A percentile compares a stretch with the other conserved stretches of the same genome.
Evolutionary conservation across 768 basidiomycete genomes (phyloP).

Genomic region (Termitomyces sp.): DNA sequence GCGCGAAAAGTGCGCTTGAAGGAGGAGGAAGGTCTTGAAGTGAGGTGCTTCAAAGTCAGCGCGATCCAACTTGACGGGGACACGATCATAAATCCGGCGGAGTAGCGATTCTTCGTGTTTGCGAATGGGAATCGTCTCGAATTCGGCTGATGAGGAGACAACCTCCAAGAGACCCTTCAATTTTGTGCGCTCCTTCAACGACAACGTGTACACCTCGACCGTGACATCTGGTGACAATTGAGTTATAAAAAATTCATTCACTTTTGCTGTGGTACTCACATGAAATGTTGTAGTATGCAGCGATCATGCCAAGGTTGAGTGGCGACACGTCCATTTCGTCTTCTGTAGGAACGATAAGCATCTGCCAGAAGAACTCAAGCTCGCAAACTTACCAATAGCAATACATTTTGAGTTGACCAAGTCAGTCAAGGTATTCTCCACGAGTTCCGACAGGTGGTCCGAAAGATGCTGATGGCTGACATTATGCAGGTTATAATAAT

Average conservation of each 20-base stretch:
- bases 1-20: constrained; percentile 96
- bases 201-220: constrained; percentile 94
- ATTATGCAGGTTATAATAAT: constrained; percentile 91
- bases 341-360: constrained; percentile 33
- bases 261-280: constrained; percentile 41
- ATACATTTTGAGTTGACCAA: constrained; percentile 95
- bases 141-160: constrained; percentile 94
- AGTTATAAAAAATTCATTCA: constrained; percentile 3
- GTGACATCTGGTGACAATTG: constrained; percentile 64
- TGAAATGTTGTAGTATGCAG: constrained; percentile 92
- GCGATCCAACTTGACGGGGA: constrained; percentile 87
- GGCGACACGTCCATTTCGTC: constrained; percentile 92
- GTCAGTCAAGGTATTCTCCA: constrained; percentile 89
- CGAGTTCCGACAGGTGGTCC: constrained; percentile 92
- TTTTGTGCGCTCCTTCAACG: constrained; percentile 93
- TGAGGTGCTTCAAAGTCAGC: constrained; percentile 89
- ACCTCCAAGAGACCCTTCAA: constrained; percentile 96
- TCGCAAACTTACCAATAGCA: constrained; percentile 56
- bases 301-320: constrained; percentile 97
- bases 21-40: constrained; percentile 96
- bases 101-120: constrained; percentile 86
- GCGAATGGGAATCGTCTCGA: constrained; percentile 91
- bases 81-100: constrained; percentile 89
- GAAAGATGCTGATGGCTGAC: constrained; percentile 95
- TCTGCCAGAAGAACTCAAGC: background rate